These are phyloP conservation scores for Leptosphaerulina australis DNA, from an alignment of 2,329 filamentous ascomycete genomes.

Conservation along the genomic window DNA sequence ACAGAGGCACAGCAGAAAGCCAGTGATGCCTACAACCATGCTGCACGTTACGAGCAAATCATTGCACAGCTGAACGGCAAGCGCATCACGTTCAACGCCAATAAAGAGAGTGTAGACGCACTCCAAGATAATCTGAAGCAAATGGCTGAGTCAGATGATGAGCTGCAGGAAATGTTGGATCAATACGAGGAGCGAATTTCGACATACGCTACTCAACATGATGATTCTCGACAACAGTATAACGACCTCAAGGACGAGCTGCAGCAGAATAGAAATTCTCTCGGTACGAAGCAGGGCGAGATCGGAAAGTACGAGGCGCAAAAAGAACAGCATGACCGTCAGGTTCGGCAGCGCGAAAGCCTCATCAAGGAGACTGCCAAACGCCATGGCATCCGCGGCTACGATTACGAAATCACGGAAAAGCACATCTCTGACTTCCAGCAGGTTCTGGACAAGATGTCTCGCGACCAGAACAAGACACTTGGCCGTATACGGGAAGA, in stretches of 20 bases:
- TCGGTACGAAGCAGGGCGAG: constrained; percentile 61
- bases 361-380: constrained; percentile 80
- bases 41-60: constrained; percentile 74
- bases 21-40: constrained; percentile 72
- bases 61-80: constrained; percentile 78
- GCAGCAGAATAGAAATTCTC: constrained; percentile 51
- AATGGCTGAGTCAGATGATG: constrained; percentile 77
- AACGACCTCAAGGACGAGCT: constrained; percentile 64
- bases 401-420: constrained; percentile 78
- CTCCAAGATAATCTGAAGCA: constrained; percentile 76
- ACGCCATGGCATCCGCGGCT: constrained; percentile 80
- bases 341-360: constrained; percentile 71
- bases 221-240: constrained; percentile 68
- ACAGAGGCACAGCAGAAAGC: constrained; percentile 55
- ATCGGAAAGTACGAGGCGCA: constrained; percentile 83
- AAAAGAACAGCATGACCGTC: constrained; percentile 83
- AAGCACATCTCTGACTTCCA: constrained; percentile 76
- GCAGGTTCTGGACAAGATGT: constrained; percentile 74
- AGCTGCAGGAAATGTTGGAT: constrained; percentile 72
- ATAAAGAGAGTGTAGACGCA: constrained; percentile 72
- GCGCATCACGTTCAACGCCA: constrained; percentile 72
- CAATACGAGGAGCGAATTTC: constrained; percentile 79
- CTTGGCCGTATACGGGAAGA: constrained; percentile 76
- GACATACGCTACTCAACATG: constrained; percentile 67
- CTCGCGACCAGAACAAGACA: constrained; percentile 77